Percentiles rank a stretch among this genome's conserved stretches.
Evolutionary conservation across 2,329 filamentous ascomycete genomes (phyloP).

Genomic region (Byssoonygena ceratinophila): DNA sequence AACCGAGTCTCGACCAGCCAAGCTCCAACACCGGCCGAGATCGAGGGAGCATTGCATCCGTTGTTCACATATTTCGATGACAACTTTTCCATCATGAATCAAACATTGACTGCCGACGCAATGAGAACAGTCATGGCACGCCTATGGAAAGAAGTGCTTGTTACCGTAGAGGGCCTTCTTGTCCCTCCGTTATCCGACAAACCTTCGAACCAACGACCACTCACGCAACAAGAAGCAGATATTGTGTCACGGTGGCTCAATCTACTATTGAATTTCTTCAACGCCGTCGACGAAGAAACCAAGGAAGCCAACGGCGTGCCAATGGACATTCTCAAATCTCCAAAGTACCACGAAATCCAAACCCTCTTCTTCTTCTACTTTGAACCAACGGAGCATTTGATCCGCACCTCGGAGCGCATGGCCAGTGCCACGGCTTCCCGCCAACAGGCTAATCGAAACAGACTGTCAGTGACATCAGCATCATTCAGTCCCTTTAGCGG

Average conservation of each 20-base stretch:
- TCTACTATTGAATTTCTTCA: conserved; percentile 87
- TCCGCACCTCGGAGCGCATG: conserved; percentile 94
- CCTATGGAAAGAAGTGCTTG: conserved; percentile 92
- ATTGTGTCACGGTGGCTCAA: conserved; percentile 92
- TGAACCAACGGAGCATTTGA: conserved; percentile 77
- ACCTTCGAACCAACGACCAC: conserved; percentile 69
- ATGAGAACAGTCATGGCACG: conserved; percentile 98
- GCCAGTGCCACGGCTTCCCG: conserved; percentile 72
- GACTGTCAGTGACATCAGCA: conserved; percentile 56
- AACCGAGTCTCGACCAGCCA: conserved; percentile 42
- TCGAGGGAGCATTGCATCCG: conserved; percentile 70
- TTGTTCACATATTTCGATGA: conserved; percentile 94
- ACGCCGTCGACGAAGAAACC: conserved; percentile 73
- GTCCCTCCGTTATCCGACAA: conserved; percentile 95
- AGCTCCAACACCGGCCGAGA: conserved; percentile 57
- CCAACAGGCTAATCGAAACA: conserved; percentile 58
- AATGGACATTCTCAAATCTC: conserved; percentile 82
- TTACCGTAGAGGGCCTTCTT: conserved; percentile 78
- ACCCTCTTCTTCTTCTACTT: conserved; percentile 99
- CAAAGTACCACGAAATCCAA: conserved; percentile 96
- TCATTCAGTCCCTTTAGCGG: conserved; percentile 31
- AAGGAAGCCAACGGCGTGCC: conserved; percentile 81
- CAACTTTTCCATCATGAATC: conserved; percentile 98
- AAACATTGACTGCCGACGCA: conserved; percentile 85
- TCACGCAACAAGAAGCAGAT: conserved; percentile 80